Evolutionary conservation across 1,284 basidiomycete genomes (phyloP), one percentile per base, ranked within the genome.

Genomic region (Rhodofomes roseus): DNA sequence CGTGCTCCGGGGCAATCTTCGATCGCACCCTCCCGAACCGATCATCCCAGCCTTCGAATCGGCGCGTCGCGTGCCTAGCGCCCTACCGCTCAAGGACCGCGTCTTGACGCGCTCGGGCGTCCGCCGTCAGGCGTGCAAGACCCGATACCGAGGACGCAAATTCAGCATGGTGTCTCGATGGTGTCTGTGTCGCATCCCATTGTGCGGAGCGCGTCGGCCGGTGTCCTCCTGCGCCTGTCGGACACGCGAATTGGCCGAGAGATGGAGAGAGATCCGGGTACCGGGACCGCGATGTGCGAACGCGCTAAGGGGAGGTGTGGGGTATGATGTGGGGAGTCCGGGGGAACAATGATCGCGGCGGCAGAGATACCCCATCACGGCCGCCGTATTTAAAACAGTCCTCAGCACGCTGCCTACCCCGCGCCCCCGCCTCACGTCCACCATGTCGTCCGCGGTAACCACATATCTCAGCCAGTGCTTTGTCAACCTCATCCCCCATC

Each of bases 381-480:
- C 27, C 4, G 50, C 50, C 50, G 29, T 51, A 51, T 36, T 31
- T 20, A 51, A 5, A 16, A 11, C 27, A n/a, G 5, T 34, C 50
- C 4, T 31, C 29, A 12, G 22, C 46, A 2, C 50, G 31, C 16
- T n/a, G 27, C n/a, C 7, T 16, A 29, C 27, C 18, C 20, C 50
- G 50, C 27, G 29, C 53, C 31, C 54, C 50, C 60, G 50, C 60
- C 37, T 55, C 53, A 51, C 29, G 23, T 60, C 54, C 62, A 56
- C 63, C 48, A 73, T 73, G 71, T 67, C 71, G 16, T 70, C 71
- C 58, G 8, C 34, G 50, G 29, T 34, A 18, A 14, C 50, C 11
- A 59, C 57, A 60, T 73, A 73, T 68, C 56, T 73, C 53, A 65
- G 63, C 62, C 72, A 66, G 62, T 70, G 73, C 61, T 54, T 41